A percentile compares a stretch with the other conserved stretches of the same genome.
phyloP scores from a whole-genome alignment of 805 yeast genomes.

The Pichia insulana region DNA sequence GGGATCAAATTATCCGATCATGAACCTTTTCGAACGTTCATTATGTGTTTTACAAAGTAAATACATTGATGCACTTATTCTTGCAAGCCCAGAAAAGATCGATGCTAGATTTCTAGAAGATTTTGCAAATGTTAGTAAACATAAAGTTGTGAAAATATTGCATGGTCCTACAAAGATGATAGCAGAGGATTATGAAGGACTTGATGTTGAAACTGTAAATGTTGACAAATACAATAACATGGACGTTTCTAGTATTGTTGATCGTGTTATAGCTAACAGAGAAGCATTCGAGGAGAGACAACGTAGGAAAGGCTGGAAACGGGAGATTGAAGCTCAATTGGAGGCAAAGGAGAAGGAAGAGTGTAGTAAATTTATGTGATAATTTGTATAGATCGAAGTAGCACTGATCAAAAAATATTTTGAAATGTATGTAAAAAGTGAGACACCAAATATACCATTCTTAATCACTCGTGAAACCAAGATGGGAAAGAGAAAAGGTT shows the following conservation, averaged over 20 bases:
- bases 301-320: constrained; percentile 75
- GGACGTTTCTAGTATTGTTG: constrained; percentile 62
- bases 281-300: constrained; percentile 80
- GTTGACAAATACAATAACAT: constrained; percentile 29
- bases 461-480: background rate
- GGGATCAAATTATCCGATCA: constrained; percentile 68
- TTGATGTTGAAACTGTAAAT: background rate
- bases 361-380: too few relatives aligned
- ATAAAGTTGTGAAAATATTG: background rate
- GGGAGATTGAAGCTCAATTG: constrained; percentile 37
- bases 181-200: background rate
- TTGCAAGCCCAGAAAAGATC: constrained; percentile 59
- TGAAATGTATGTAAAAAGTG: background rate
- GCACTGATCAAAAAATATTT: too few relatives aligned
- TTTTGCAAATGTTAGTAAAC: background rate
- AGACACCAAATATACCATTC: background rate
- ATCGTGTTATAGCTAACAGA: constrained; percentile 62
- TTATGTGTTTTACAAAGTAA: constrained; percentile 83
- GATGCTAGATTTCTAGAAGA: constrained; percentile 29
- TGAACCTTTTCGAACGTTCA: constrained; percentile 81
- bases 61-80: constrained; percentile 69
- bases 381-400: too few relatives aligned
- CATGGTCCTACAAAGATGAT: background rate
- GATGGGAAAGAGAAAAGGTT: constrained; percentile 23
- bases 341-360: constrained; percentile 7